These are phyloP conservation scores for Pythium sp. DNA, from an alignment of 352 stramenopile genomes.

Conservation along the genomic window DNA sequence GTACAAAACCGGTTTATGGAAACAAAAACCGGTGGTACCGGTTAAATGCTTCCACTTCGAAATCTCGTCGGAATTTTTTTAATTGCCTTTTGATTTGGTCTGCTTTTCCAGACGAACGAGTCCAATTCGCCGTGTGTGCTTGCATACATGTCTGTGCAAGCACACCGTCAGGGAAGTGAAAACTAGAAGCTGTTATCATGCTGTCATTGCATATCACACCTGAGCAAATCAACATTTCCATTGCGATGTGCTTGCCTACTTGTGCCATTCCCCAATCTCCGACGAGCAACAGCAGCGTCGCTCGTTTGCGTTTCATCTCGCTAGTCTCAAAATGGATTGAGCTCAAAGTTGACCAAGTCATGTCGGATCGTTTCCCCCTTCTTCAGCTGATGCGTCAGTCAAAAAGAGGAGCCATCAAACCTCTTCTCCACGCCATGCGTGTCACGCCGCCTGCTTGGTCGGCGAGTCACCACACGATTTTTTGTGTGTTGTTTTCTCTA, in stretches of 20 bases:
- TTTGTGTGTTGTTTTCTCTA: conserved; percentile 4
- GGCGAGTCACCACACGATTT: conserved; percentile 1
- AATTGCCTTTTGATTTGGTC: neutral
- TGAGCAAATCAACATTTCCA: neutral
- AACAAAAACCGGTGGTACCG: too few relatives aligned
- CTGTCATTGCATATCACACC: neutral
- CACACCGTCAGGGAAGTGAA: neutral
- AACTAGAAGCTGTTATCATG: neutral
- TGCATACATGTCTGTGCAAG: neutral
- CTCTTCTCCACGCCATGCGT: conserved; percentile 11
- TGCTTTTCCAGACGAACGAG: neutral
- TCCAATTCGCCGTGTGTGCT: neutral
- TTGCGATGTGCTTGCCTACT: neutral
- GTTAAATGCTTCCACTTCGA: neutral
- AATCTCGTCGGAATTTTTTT: neutral
- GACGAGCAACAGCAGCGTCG: neutral
- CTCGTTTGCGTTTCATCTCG: neutral
- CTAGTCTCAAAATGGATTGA: neutral
- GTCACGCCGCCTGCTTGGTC: conserved; percentile 1
- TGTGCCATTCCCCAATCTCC: neutral
- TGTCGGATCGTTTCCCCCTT: neutral
- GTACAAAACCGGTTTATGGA: neutral
- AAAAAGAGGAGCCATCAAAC: conserved; percentile 4
- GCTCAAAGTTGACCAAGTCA: neutral
- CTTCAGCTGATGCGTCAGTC: neutral